Evolutionary conservation across 2,329 filamentous ascomycete species (phyloP).

Genomic region (Monilinia fructigena): DNA sequence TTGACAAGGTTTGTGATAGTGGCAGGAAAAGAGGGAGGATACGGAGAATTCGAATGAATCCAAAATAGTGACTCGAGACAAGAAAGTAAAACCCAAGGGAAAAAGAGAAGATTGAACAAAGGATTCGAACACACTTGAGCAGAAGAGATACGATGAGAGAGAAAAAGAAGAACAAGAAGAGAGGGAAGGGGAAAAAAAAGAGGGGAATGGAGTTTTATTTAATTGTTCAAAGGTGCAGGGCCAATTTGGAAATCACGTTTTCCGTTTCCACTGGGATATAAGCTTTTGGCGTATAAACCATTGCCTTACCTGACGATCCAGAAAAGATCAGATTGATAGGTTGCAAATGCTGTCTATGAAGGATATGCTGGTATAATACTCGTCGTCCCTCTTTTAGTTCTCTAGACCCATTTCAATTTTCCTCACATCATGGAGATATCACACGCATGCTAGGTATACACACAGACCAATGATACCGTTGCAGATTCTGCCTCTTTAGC

Average conservation of each 20-base stretch:
- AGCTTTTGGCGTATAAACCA: constrained; percentile 15
- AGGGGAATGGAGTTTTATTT: constrained; percentile 29
- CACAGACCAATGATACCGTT: constrained; percentile 20
- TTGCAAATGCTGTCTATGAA: constrained; percentile 7
- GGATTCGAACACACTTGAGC: neutral
- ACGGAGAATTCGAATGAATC: constrained; percentile 5
- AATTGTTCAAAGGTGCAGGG: constrained; percentile 21
- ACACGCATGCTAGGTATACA: neutral
- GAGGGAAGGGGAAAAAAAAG: constrained; percentile 16
- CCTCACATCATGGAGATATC: constrained; percentile 16
- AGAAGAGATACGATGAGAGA: constrained; percentile 12
- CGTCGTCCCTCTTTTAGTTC: constrained; percentile 14
- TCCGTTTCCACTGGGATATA: constrained; percentile 16
- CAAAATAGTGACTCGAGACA: constrained; percentile 17
- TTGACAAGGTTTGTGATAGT: constrained; percentile 10
- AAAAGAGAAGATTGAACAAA: neutral
- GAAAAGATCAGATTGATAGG: constrained; percentile 22
- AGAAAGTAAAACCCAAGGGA: constrained; percentile 20
- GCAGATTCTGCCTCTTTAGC: constrained; percentile 1
- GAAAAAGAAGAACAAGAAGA: constrained; percentile 9
- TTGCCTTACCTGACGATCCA: constrained; percentile 19
- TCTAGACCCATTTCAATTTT: constrained; percentile 21
- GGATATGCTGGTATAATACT: constrained; percentile 13
- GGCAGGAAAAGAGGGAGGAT: constrained; percentile 1
- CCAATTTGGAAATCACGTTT: constrained; percentile 21